phyloP scores from a whole-genome alignment of 768 basidiomycete genomes.

The Favolaschia claudopus region DNA sequence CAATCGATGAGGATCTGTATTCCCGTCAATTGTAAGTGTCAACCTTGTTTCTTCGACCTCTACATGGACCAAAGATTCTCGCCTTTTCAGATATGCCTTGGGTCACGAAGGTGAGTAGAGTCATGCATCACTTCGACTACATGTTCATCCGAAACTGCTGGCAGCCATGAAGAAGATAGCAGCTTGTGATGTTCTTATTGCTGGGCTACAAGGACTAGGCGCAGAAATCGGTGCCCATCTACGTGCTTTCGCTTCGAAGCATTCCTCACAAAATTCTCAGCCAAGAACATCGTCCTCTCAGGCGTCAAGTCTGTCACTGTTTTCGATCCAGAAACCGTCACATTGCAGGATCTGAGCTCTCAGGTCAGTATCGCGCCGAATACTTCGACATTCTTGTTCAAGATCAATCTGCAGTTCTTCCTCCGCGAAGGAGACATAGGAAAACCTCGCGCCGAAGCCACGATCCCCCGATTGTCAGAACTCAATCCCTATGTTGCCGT shows the following conservation, averaged over 20 bases:
- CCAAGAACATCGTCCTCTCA: conserved; percentile 78
- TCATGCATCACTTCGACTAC: too few species aligned
- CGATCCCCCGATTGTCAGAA: conserved; percentile 70
- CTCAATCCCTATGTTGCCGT: conserved; percentile 83
- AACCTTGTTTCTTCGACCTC: too few species aligned
- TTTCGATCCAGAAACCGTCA: conserved; percentile 72
- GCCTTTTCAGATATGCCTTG: too few species aligned
- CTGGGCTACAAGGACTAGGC: conserved; percentile 75
- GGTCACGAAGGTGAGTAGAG: too few species aligned
- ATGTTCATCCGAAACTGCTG: too few species aligned
- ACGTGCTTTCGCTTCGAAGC: not conserved
- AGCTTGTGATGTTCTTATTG: conserved; percentile 74
- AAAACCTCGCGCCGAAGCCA: conserved; percentile 70
- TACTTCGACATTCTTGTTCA: conserved; percentile 1
- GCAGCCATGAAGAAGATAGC: conserved; percentile 61
- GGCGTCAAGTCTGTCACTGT: conserved; percentile 82
- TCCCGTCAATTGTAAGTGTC: too few species aligned
- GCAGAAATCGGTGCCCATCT: conserved; percentile 74
- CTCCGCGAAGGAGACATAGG: conserved; percentile 73
- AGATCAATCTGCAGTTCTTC: conserved; percentile 64
- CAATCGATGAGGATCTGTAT: too few species aligned
- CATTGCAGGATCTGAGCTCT: conserved; percentile 70
- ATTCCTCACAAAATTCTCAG: conserved; percentile 37
- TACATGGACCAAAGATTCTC: too few species aligned
- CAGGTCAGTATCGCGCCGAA: conserved; percentile 51